phyloP scores from a whole-genome alignment of 2,329 filamentous ascomycete genomes.

The Capronia coronata region DNA sequence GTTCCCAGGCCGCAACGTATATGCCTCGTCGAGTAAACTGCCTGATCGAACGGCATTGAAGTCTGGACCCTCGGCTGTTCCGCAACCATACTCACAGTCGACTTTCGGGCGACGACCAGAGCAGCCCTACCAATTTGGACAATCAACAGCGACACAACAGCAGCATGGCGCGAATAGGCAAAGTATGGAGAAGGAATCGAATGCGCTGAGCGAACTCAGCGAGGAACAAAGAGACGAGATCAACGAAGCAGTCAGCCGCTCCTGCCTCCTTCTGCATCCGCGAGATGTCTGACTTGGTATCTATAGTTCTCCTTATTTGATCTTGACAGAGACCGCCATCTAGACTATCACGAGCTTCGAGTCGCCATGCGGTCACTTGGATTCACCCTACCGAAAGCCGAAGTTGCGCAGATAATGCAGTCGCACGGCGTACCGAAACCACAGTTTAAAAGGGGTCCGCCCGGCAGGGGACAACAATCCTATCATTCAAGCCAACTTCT shows the following conservation, averaged over 20 bases:
- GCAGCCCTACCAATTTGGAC: conserved; percentile 33
- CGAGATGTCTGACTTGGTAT: conserved; percentile 1
- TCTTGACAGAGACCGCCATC: conserved; percentile 85
- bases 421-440: conserved; percentile 69
- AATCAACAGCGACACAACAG: conserved; percentile 35
- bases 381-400: conserved; percentile 80
- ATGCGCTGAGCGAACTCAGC: conserved; percentile 54
- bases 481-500: conserved; percentile 61
- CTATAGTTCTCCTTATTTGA: conserved; percentile 86
- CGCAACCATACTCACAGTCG: conserved; percentile 40
- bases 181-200: conserved; percentile 43
- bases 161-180: conserved; percentile 39
- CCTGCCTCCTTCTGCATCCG: background rate
- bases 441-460: conserved; percentile 42
- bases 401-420: conserved; percentile 74
- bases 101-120: conserved; percentile 37
- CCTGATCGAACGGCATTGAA: conserved; percentile 41
- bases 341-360: conserved; percentile 97
- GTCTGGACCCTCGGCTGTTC: conserved; percentile 6
- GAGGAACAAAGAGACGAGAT: conserved; percentile 93
- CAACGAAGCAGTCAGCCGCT: conserved; percentile 68
- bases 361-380: conserved; percentile 93
- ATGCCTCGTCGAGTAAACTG: conserved; percentile 47
- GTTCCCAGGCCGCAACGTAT: conserved; percentile 51
- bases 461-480: conserved; percentile 28